Percentiles rank a stretch among this genome's conserved stretches.
Evolutionary conservation across 495 filamentous ascomycete genomes (phyloP).

Genomic region (Friedmanniomyces endolithicus): DNA sequence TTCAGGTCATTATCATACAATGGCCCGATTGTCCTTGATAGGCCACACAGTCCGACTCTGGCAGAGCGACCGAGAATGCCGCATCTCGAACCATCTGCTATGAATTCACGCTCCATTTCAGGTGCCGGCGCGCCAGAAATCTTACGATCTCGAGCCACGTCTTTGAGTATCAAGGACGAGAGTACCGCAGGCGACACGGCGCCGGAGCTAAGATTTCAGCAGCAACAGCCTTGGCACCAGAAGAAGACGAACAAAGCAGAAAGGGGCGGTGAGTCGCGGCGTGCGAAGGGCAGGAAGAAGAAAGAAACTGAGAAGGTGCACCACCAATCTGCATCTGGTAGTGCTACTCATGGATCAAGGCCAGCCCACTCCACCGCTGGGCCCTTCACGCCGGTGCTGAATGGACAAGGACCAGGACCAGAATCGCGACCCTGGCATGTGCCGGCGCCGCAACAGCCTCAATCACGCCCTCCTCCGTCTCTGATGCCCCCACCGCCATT

Average conservation of each 20-base stretch:
- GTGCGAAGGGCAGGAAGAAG: background rate
- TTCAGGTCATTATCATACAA: background rate
- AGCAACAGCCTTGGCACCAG: background rate
- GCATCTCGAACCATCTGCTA: too few species aligned
- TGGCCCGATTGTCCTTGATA: background rate
- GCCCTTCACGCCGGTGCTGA: background rate
- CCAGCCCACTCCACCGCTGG: background rate
- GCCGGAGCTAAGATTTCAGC: background rate
- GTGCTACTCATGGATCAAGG: background rate
- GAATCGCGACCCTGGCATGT: background rate
- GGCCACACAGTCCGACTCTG: background rate
- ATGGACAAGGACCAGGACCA: background rate
- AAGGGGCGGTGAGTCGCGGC: conserved; percentile 8
- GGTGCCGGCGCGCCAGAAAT: background rate
- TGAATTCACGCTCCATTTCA: background rate
- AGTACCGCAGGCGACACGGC: background rate
- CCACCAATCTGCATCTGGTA: background rate
- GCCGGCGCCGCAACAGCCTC: background rate
- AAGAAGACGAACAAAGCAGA: conserved; percentile 13
- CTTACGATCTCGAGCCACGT: background rate
- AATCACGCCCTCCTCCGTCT: background rate
- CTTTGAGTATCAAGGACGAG: conserved; percentile 1
- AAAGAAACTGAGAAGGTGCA: background rate
- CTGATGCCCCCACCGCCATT: background rate
- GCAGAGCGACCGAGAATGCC: background rate